These are phyloP conservation scores for Aspergillus costaricaensis DNA, from an alignment of 2,329 filamentous ascomycete genomes.

Conservation along the genomic window DNA sequence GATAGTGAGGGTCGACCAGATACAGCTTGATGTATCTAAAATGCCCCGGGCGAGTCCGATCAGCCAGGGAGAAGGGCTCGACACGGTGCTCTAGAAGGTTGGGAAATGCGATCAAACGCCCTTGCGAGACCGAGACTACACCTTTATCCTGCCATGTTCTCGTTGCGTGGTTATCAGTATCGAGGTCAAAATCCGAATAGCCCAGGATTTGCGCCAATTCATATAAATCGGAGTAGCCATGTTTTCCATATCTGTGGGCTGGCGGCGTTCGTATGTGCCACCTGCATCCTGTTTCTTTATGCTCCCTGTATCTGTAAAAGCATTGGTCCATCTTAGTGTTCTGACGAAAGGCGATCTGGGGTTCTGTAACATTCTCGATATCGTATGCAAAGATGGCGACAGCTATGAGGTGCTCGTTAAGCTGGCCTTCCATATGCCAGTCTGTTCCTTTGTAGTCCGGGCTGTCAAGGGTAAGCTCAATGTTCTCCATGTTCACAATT, in stretches of 20 bases:
- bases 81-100: constrained; percentile 9
- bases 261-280: no score
- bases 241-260: neutral
- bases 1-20: constrained; percentile 12
- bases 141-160: neutral
- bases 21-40: constrained; percentile 8
- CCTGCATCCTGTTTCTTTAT: no score
- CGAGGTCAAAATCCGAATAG: neutral
- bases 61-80: constrained; percentile 4
- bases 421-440: neutral
- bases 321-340: neutral
- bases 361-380: neutral
- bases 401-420: neutral
- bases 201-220: neutral
- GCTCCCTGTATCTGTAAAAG: neutral
- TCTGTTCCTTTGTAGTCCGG: neutral
- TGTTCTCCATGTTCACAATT: neutral
- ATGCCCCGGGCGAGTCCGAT: constrained; percentile 4
- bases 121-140: neutral
- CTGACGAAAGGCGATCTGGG: neutral
- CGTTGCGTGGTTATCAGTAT: neutral
- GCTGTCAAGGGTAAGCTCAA: neutral
- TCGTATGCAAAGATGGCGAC: neutral
- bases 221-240: neutral
- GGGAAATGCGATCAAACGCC: constrained; percentile 13